Evolutionary conservation across 352 stramenopile genomes (phyloP).

Genomic region (Phytophthora aleatoria): DNA sequence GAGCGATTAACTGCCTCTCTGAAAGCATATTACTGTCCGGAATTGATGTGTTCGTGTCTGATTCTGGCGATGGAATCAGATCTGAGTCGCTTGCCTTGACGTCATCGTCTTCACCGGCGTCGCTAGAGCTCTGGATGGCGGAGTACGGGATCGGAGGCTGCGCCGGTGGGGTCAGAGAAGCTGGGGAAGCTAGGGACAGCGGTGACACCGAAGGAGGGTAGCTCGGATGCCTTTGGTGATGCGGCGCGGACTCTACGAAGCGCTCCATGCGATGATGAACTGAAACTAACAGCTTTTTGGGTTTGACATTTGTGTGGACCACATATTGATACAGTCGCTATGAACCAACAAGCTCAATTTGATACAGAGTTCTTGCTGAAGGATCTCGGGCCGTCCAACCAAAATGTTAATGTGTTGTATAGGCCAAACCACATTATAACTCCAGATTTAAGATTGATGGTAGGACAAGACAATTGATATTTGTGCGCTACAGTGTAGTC

Average conservation of each 20-base stretch:
- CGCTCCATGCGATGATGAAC: conserved; percentile 20
- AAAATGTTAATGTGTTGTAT: no score
- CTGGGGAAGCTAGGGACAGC: conserved; percentile 11
- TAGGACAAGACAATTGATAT: no score
- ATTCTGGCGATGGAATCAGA: conserved; percentile 12
- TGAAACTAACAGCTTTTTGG: conserved; percentile 2
- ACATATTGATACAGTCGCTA: neutral
- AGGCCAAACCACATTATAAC: no score
- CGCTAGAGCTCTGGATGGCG: conserved; percentile 25
- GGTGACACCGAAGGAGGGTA: conserved; percentile 19
- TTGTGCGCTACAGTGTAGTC: no score
- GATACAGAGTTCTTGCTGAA: no score
- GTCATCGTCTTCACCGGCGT: neutral
- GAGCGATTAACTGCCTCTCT: conserved; percentile 50
- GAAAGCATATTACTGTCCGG: conserved; percentile 18
- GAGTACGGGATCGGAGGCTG: conserved; percentile 30
- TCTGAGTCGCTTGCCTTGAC: conserved; percentile 15
- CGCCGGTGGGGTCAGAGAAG: neutral
- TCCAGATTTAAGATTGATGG: no score
- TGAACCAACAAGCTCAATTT: neutral
- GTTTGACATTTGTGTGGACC: neutral
- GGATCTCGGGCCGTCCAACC: no score
- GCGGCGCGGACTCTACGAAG: conserved; percentile 20
- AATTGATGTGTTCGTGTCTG: conserved; percentile 10
- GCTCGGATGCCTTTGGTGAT: neutral